A percentile compares a stretch with the other conserved stretches of the same genome.
Evolutionary conservation across 805 yeast species (phyloP).

Genomic region (Diddensiella transvaalensis): DNA sequence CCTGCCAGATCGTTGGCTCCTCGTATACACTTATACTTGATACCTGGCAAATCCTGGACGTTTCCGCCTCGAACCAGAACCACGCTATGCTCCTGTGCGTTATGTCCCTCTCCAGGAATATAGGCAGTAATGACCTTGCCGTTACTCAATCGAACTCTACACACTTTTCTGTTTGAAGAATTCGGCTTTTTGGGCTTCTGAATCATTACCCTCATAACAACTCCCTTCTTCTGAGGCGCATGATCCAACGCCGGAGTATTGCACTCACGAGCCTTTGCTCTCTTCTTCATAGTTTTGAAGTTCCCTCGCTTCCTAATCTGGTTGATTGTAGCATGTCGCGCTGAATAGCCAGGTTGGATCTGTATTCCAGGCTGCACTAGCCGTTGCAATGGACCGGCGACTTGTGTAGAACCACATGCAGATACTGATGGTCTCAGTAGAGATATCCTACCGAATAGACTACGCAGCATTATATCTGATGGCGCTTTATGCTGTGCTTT

Average conservation of each 20-base stretch:
- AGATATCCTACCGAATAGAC: not conserved
- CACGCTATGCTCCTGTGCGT: slow-evolving; percentile 94
- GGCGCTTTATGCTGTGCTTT: no score
- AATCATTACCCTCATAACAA: slow-evolving; percentile 88
- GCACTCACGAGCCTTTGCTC: slow-evolving; percentile 23
- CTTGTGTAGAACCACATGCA: not conserved
- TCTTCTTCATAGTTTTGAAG: slow-evolving; percentile 32
- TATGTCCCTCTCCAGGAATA: slow-evolving; percentile 98
- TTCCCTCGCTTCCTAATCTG: slow-evolving; percentile 34
- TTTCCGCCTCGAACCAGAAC: slow-evolving; percentile 98
- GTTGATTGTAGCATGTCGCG: slow-evolving; percentile 26
- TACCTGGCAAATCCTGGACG: slow-evolving; percentile 98
- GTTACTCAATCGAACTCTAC: slow-evolving; percentile 87
- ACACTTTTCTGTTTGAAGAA: slow-evolving; percentile 96
- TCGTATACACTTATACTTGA: slow-evolving; percentile 87
- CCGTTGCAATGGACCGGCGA: not conserved
- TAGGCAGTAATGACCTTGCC: slow-evolving; percentile 88
- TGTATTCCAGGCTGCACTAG: not conserved
- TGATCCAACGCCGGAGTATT: slow-evolving; percentile 75
- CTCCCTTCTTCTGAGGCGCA: slow-evolving; percentile 91
- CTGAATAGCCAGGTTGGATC: not conserved
- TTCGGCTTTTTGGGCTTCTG: slow-evolving; percentile 97
- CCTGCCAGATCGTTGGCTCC: slow-evolving; percentile 93
- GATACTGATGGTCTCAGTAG: not conserved
- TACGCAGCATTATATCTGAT: not conserved